These are phyloP conservation scores for Rhizopus sp. DNA, from an alignment of 371 early-diverging fungal species.

Conservation along the genomic window DNA sequence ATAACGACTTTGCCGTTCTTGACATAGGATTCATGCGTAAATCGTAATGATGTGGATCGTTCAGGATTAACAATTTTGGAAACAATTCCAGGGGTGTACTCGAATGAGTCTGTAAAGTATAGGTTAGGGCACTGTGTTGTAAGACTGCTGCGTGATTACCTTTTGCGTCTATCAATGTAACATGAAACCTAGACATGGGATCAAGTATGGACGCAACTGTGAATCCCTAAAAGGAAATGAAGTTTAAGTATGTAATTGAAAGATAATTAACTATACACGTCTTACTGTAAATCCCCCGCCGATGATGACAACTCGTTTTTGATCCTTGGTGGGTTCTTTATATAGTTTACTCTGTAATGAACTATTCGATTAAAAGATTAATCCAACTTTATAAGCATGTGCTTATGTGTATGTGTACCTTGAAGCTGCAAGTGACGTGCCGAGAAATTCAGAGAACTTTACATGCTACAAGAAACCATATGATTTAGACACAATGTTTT, in stretches of 20 bases:
- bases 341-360: conserved; percentile 16
- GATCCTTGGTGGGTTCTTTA: conserved; percentile 1
- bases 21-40: conserved; percentile 42
- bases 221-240: conserved; percentile 33
- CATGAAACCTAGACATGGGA: conserved; percentile 49
- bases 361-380: not conserved
- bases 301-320: conserved; percentile 39
- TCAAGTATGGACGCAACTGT: conserved; percentile 48
- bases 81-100: conserved; percentile 47
- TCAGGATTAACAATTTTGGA: conserved; percentile 33
- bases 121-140: too few relatives aligned
- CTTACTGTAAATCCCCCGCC: conserved; percentile 54
- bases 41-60: conserved; percentile 30
- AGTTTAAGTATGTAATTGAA: not conserved
- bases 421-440: conserved; percentile 13
- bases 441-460: conserved; percentile 13
- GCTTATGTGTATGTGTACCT: conserved; percentile 5
- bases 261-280: not conserved
- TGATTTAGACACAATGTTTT: not conserved
- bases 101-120: conserved; percentile 31
- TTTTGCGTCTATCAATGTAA: conserved; percentile 50
- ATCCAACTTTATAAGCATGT: not conserved
- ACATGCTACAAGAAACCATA: not conserved
- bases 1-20: conserved; percentile 47
- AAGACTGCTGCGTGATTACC: conserved; percentile 17